Conservation (phyloP, 2,329 filamentous ascomycete genomes). For the Trichoderma koningiopsis region DNA sequence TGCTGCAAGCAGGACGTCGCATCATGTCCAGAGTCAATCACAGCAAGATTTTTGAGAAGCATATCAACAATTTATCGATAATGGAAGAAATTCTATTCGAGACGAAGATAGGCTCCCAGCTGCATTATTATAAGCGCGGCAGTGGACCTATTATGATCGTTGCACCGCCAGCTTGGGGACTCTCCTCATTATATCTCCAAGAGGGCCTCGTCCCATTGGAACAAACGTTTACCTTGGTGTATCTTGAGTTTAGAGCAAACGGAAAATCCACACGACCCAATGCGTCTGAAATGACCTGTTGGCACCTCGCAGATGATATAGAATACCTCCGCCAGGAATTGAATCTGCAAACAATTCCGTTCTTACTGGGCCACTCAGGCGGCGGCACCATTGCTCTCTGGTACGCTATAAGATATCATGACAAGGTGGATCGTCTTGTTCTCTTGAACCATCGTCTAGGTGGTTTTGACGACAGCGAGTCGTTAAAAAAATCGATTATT, state of each 20-base stretch:
- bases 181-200: background rate
- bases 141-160: conserved; percentile 3
- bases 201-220: background rate
- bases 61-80: background rate
- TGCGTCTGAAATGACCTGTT: conserved; percentile 11
- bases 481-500: background rate
- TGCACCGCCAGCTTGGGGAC: conserved; percentile 3
- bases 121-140: conserved; percentile 4
- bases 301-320: conserved; percentile 3
- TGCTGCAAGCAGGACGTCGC: background rate
- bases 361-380: background rate
- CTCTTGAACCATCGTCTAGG: background rate
- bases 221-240: background rate
- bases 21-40: background rate
- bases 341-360: background rate
- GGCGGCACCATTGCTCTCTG: conserved; percentile 8
- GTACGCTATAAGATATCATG: background rate
- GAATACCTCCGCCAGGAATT: conserved; percentile 5
- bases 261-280: background rate
- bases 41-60: background rate
- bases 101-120: background rate
- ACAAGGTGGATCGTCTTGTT: background rate
- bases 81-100: background rate
- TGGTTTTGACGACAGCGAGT: background rate
- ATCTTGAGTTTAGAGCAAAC: conserved; percentile 1